Percentiles rank a stretch among this genome's conserved stretches.
Evolutionary conservation across 345 rosid species (phyloP).

Genomic region (Geranium rotundifolium): DNA sequence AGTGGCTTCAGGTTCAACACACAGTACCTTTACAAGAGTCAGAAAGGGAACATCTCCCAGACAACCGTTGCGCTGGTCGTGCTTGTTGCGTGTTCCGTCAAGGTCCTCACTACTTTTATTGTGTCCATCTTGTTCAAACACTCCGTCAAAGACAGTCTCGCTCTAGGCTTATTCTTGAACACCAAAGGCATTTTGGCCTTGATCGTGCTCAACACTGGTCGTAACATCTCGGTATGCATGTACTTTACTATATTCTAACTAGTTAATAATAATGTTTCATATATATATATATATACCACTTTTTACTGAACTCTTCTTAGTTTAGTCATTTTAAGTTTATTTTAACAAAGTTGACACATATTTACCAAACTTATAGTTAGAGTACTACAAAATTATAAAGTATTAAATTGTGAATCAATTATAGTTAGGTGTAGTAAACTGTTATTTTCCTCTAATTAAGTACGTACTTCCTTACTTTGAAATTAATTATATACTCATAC

Average conservation of each 20-base stretch:
- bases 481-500: no score
- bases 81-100: conserved; percentile 15
- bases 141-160: conserved; percentile 25
- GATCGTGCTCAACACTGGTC: conserved; percentile 38
- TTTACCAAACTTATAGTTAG: no score
- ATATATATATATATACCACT: neutral
- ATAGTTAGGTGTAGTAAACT: no score
- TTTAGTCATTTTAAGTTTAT: no score
- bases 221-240: conserved; percentile 27
- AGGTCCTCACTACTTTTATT: conserved; percentile 28
- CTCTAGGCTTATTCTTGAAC: conserved; percentile 54
- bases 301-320: no score
- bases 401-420: no score
- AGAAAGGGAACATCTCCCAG: no score
- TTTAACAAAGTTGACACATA: no score
- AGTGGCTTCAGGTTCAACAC: conserved; percentile 26
- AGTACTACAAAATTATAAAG: no score
- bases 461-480: no score
- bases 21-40: no score
- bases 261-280: neutral
- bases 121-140: conserved; percentile 17
- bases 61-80: conserved; percentile 11
- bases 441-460: no score
- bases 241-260: neutral
- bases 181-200: conserved; percentile 53